Conservation (phyloP, 2,329 filamentous ascomycete species). For the Thielaviopsis euricoi region DNA sequence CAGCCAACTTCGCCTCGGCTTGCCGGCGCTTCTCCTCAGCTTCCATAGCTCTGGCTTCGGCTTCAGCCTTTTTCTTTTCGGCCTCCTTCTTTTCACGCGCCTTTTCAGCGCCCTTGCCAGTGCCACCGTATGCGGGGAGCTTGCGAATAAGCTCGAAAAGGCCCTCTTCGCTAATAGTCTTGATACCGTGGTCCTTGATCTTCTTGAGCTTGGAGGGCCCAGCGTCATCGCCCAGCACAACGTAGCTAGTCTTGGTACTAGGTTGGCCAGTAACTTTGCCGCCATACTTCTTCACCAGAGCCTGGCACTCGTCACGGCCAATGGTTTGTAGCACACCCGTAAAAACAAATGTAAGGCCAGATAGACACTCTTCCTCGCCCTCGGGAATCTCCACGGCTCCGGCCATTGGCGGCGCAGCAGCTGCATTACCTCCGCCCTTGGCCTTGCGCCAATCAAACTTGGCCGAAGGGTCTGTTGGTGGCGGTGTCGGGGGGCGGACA, state of each 20-base stretch:
- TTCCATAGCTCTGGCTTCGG: conserved; percentile 75
- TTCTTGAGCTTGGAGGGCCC: conserved; percentile 85
- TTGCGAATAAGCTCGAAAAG: conserved; percentile 69
- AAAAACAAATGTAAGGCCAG: conserved; percentile 84
- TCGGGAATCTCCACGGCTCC: conserved; percentile 57
- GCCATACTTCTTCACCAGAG: conserved; percentile 80
- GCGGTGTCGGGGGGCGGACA: conserved; percentile 69
- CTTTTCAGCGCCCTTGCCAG: conserved; percentile 74
- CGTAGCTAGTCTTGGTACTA: conserved; percentile 85
- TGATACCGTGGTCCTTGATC: conserved; percentile 63
- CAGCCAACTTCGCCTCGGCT: conserved; percentile 34
- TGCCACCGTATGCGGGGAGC: conserved; percentile 73
- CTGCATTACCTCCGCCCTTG: conserved; percentile 40
- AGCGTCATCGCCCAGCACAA: conserved; percentile 79
- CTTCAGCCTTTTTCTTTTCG: conserved; percentile 67
- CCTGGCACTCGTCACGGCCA: conserved; percentile 69
- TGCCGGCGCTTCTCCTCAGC: conserved; percentile 51
- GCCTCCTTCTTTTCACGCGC: conserved; percentile 69
- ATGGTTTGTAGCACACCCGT: conserved; percentile 73
- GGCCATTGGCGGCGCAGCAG: conserved; percentile 42
- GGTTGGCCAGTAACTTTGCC: conserved; percentile 76
- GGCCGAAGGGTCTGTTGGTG: conserved; percentile 46
- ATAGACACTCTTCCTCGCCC: conserved; percentile 77
- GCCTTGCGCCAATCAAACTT: conserved; percentile 71
- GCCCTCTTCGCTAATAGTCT: conserved; percentile 87